Conservation (phyloP, 2,329 filamentous ascomycete genomes). For the Neonectria neomacrospora region DNA sequence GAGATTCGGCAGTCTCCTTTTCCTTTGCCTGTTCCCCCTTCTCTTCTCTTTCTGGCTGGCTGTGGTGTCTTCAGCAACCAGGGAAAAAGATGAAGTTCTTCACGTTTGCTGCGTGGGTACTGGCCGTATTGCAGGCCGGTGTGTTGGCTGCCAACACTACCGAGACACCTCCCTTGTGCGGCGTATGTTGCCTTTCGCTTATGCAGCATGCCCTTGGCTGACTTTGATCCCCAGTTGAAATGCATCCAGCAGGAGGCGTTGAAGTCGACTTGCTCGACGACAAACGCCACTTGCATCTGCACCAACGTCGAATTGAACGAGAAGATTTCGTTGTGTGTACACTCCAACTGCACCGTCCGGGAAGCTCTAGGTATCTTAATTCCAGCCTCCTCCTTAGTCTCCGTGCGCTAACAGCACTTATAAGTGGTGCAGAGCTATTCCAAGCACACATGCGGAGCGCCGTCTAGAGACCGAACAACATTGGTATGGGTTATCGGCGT, state of each 20-base stretch:
- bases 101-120: constrained; percentile 9
- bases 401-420: background rate
- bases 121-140: constrained; percentile 29
- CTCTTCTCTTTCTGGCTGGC: background rate
- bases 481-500: constrained; percentile 19
- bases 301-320: constrained; percentile 36
- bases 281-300: constrained; percentile 38
- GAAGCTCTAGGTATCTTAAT: constrained; percentile 40
- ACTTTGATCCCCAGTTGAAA: constrained; percentile 25
- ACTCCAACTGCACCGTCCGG: constrained; percentile 31
- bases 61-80: background rate
- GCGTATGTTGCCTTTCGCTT: constrained; percentile 13
- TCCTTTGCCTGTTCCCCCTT: background rate
- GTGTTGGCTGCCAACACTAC: constrained; percentile 21
- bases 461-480: constrained; percentile 18
- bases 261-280: constrained; percentile 26
- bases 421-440: constrained; percentile 20
- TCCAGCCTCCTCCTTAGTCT: too few relatives aligned
- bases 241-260: constrained; percentile 31
- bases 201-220: constrained; percentile 7
- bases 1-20: background rate
- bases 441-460: constrained; percentile 15
- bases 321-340: constrained; percentile 33
- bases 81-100: constrained; percentile 30
- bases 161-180: constrained; percentile 27